phyloP scores from a whole-genome alignment of 202 grass and related monocot genomes.

The Zoysia matrella region DNA sequence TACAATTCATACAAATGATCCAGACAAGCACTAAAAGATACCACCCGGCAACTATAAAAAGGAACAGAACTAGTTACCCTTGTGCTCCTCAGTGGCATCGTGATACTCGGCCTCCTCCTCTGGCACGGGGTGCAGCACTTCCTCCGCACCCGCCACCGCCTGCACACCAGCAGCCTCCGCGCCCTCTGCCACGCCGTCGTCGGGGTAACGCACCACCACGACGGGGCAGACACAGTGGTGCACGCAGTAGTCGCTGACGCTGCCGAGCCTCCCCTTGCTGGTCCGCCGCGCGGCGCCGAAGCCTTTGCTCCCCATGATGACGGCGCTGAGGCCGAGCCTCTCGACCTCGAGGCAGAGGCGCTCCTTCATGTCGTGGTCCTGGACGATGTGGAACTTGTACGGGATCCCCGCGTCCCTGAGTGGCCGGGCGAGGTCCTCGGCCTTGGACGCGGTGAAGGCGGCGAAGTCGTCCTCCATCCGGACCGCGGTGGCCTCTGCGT shows the following conservation, averaged over 20 bases:
- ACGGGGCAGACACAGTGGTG: constrained; percentile 94
- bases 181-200: constrained; percentile 47
- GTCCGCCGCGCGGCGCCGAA: constrained; percentile 66
- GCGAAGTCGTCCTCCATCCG: constrained; percentile 82
- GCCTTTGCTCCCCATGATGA: constrained; percentile 94
- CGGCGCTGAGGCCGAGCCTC: constrained; percentile 76
- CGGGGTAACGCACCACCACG: constrained; percentile 77
- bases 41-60: neutral
- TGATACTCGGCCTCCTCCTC: constrained; percentile 89
- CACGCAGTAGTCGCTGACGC: constrained; percentile 92
- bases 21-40: constrained; percentile 22
- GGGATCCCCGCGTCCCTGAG: constrained; percentile 75
- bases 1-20: neutral
- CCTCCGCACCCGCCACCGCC: constrained; percentile 24
- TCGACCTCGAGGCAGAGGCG: constrained; percentile 96
- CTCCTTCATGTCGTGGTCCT: constrained; percentile 97
- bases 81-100: constrained; percentile 77
- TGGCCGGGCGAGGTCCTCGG: constrained; percentile 71
- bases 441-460: constrained; percentile 74
- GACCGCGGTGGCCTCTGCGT: constrained; percentile 61
- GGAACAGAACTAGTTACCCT: constrained; percentile 56
- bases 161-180: constrained; percentile 1
- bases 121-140: constrained; percentile 68
- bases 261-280: constrained; percentile 80
- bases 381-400: constrained; percentile 89